phyloP scores from a whole-genome alignment of 352 stramenopile genomes.

The Phytophthora cactorum region DNA sequence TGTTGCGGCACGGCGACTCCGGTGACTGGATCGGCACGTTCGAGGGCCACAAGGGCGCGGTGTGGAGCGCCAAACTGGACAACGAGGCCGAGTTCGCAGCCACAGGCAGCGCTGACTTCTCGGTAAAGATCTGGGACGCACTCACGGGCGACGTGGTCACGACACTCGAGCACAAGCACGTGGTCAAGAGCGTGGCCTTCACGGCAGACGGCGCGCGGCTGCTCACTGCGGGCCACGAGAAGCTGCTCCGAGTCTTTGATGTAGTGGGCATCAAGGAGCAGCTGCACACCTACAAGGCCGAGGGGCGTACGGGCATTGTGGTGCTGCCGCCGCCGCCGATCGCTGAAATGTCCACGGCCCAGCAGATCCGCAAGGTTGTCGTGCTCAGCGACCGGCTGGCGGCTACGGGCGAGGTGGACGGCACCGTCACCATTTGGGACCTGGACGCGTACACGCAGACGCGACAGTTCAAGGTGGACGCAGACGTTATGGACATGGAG shows the following conservation, averaged over 20 bases:
- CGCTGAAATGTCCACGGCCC: constrained; percentile 58
- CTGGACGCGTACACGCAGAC: constrained; percentile 53
- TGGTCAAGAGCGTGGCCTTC: constrained; percentile 97
- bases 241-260: constrained; percentile 94
- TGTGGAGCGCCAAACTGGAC: constrained; percentile 93
- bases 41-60: constrained; percentile 96
- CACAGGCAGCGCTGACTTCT: constrained; percentile 96
- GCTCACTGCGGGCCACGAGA: constrained; percentile 95
- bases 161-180: constrained; percentile 96
- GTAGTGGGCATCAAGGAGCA: constrained; percentile 67
- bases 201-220: constrained; percentile 83
- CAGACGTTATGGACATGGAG: constrained; percentile 88
- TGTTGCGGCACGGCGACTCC: constrained; percentile 82
- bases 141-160: constrained; percentile 94
- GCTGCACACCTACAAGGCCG: constrained; percentile 56
- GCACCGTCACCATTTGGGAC: constrained; percentile 76
- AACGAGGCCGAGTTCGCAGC: constrained; percentile 77
- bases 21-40: constrained; percentile 98
- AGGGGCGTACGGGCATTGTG: constrained; percentile 70
- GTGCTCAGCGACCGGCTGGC: constrained; percentile 59
- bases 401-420: constrained; percentile 78
- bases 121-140: constrained; percentile 96
- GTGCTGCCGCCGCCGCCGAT: constrained; percentile 51
- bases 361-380: constrained; percentile 85
- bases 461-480: constrained; percentile 66